Evolutionary conservation across 1,284 basidiomycete species (phyloP).

Genomic region (Cystobasidium slooffiae): DNA sequence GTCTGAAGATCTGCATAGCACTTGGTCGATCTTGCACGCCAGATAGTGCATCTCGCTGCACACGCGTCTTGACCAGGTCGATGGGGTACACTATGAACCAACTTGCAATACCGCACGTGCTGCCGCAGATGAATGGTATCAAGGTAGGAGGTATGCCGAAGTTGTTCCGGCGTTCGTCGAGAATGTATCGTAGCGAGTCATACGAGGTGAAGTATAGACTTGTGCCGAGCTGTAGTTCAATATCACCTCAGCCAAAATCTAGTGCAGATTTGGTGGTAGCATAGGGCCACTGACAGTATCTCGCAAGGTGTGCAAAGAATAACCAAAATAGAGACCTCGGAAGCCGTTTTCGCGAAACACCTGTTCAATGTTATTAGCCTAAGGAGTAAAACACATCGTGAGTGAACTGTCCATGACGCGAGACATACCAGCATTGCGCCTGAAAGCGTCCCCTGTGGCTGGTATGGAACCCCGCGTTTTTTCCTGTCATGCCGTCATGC

Average conservation of each 20-base stretch:
- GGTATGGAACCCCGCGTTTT: conserved; percentile 50
- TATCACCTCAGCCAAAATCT: too few relatives aligned
- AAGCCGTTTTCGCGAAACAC: conserved; percentile 64
- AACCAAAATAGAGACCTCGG: conserved; percentile 77
- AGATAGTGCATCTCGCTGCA: conserved; percentile 84
- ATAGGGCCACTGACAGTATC: conserved; percentile 42
- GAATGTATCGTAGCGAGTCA: conserved; percentile 76
- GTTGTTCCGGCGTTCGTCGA: conserved; percentile 71
- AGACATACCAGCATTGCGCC: conserved; percentile 48
- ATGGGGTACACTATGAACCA: conserved; percentile 51
- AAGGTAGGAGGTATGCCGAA: conserved; percentile 75
- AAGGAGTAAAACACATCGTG: not conserved
- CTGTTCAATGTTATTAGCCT: too few relatives aligned
- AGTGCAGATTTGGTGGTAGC: too few relatives aligned
- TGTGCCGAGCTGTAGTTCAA: conserved; percentile 72
- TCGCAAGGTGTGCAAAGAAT: conserved; percentile 65
- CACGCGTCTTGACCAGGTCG: conserved; percentile 84
- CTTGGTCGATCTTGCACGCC: conserved; percentile 68
- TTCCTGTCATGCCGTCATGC: conserved; percentile 37
- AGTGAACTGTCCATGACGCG: not conserved
- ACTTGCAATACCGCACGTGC: conserved; percentile 77
- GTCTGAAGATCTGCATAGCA: conserved; percentile 71
- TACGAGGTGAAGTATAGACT: conserved; percentile 86
- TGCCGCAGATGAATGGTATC: conserved; percentile 83
- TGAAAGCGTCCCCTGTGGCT: conserved; percentile 49